phyloP scores from a whole-genome alignment of 345 rosid species.

The Chamaenerion angustifolium region DNA sequence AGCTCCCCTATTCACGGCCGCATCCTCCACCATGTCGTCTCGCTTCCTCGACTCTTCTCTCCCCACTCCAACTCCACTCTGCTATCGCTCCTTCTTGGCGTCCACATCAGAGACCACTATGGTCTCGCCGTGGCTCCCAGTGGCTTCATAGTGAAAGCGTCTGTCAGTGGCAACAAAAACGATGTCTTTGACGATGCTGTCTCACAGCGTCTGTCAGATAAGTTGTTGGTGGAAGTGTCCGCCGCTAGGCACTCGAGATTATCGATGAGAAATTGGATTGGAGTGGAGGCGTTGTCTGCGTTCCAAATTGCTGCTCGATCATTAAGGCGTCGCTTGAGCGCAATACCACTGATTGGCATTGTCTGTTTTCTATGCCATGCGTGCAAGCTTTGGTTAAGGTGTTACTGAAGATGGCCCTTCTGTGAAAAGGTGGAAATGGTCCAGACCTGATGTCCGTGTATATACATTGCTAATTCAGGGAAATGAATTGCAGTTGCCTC shows the following conservation, averaged over 20 bases:
- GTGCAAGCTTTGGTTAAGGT: conserved; percentile 65
- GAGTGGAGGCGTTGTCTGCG: conserved; percentile 32
- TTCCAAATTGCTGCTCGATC: conserved; percentile 41
- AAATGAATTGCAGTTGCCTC: no score
- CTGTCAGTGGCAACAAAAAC: conserved; percentile 19
- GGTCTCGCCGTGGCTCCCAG: conserved; percentile 10
- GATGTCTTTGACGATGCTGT: conserved; percentile 10
- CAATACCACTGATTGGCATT: conserved; percentile 59
- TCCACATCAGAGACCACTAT: not conserved
- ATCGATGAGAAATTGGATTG: conserved; percentile 18
- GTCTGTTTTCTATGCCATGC: conserved; percentile 84
- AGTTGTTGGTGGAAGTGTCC: conserved; percentile 30
- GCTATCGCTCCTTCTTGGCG: conserved; percentile 16
- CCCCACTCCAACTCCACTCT: conserved; percentile 14
- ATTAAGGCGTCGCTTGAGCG: conserved; percentile 53
- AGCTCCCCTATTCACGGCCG: conserved; percentile 28
- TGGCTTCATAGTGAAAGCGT: conserved; percentile 16
- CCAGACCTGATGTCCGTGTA: conserved; percentile 63
- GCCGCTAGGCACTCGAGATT: conserved; percentile 39
- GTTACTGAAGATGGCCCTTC: conserved; percentile 33
- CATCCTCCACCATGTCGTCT: conserved; percentile 18
- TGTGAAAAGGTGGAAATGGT: conserved; percentile 75
- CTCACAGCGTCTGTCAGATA: conserved; percentile 20
- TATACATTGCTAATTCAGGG: conserved; percentile 49
- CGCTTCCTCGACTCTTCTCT: conserved; percentile 18